These are phyloP conservation scores for Neofusicoccum laricinum DNA, from an alignment of 2,329 filamentous ascomycete genomes.

Conservation along the genomic window DNA sequence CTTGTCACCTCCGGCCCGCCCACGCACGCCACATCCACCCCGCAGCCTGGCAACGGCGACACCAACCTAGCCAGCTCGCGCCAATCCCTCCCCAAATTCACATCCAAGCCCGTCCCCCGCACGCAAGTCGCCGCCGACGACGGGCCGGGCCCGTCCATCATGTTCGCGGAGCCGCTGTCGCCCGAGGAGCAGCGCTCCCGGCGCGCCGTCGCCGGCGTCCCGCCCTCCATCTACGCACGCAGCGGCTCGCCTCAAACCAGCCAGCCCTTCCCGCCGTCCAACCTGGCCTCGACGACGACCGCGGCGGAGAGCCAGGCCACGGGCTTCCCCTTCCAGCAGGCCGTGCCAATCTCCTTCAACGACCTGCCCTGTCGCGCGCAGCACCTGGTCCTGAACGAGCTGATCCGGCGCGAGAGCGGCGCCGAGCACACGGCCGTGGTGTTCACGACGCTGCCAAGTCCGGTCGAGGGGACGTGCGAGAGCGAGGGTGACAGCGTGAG, in stretches of 20 bases:
- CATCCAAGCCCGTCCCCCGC: slow-evolving; percentile 69
- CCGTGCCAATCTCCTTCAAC: slow-evolving; percentile 75
- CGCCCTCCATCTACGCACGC: slow-evolving; percentile 13
- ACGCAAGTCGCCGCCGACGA: slow-evolving; percentile 65
- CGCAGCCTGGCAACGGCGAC: neutral
- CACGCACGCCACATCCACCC: neutral
- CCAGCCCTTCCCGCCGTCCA: neutral
- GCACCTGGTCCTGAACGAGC: slow-evolving; percentile 81
- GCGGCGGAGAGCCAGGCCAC: slow-evolving; percentile 23
- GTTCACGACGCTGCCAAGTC: slow-evolving; percentile 80
- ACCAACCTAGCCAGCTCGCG: slow-evolving; percentile 53
- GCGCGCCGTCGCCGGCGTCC: neutral
- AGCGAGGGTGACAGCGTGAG: slow-evolving; percentile 68
- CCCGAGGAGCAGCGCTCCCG: slow-evolving; percentile 18
- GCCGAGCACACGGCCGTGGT: slow-evolving; percentile 63
- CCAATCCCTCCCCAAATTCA: slow-evolving; percentile 63
- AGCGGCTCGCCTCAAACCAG: neutral
- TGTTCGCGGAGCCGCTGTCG: slow-evolving; percentile 56
- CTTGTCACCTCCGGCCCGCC: neutral
- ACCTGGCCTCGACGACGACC: neutral
- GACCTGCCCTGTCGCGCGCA: slow-evolving; percentile 81
- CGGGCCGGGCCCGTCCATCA: slow-evolving; percentile 66
- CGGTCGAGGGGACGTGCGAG: slow-evolving; percentile 69
- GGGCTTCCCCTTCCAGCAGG: slow-evolving; percentile 57
- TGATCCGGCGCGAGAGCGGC: slow-evolving; percentile 54